Conservation (phyloP, 139 green algal genomes). For the Coelastrella sp. region DNA sequence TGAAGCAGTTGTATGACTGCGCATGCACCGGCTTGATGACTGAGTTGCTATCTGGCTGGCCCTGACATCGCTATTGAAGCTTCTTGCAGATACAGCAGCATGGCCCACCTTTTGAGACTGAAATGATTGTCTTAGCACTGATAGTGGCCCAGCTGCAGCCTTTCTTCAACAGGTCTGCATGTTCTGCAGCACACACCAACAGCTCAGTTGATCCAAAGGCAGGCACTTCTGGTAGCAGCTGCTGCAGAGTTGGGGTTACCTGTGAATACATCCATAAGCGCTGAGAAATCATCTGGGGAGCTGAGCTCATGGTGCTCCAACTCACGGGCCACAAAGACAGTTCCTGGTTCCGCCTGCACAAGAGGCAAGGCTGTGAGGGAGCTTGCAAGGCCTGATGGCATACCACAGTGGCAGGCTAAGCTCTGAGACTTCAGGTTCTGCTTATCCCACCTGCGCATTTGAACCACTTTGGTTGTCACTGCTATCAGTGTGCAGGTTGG, state of each 20-base stretch:
- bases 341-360: not conserved
- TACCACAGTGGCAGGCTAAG: too few relatives aligned
- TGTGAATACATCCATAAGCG: not conserved
- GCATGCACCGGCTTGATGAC: not conserved
- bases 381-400: too few relatives aligned
- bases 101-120: not conserved
- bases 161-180: not conserved
- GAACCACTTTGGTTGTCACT: not conserved
- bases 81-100: not conserved
- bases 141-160: not conserved
- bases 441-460: too few relatives aligned
- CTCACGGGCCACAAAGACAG: not conserved
- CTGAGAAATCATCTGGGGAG: not conserved
- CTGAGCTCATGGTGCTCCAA: not conserved
- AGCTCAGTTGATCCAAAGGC: not conserved
- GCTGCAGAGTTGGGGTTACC: too few relatives aligned
- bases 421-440: too few relatives aligned
- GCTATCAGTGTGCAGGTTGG: not conserved
- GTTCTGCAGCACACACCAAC: not conserved
- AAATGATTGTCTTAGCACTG: not conserved
- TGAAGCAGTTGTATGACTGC: too few relatives aligned
- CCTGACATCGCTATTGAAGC: too few relatives aligned
- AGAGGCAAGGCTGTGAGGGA: too few relatives aligned
- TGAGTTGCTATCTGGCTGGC: not conserved
- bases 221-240: too few relatives aligned